phyloP scores from a whole-genome alignment of 805 yeast genomes.

The Pichia thaimueangensis region DNA sequence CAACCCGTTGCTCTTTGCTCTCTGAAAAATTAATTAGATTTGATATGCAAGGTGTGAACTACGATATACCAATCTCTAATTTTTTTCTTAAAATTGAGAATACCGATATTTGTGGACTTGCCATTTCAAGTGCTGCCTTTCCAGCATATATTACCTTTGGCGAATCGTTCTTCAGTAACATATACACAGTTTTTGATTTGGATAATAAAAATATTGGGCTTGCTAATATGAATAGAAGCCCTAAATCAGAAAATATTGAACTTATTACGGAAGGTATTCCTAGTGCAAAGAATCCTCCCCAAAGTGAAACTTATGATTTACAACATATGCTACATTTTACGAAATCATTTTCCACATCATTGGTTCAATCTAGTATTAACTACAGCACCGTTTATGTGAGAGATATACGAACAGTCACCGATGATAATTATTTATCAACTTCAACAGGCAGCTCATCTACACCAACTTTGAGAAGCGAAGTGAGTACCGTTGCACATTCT shows the following conservation, averaged over 20 bases:
- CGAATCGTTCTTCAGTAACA: conserved; percentile 45
- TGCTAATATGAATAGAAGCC: conserved; percentile 37
- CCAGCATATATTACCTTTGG: conserved; percentile 39
- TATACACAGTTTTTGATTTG: conserved; percentile 49
- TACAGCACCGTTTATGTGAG: conserved; percentile 1
- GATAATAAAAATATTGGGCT: conserved; percentile 38
- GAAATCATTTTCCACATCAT: not conserved
- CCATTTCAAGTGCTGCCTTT: conserved; percentile 30
- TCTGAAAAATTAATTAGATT: conserved; percentile 31
- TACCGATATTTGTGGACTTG: conserved; percentile 38
- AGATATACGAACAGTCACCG: not conserved
- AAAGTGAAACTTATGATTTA: conserved; percentile 8
- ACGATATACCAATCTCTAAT: conserved; percentile 41
- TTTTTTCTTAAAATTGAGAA: conserved; percentile 16
- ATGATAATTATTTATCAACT: no score
- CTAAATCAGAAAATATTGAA: conserved; percentile 33
- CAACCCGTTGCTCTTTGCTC: conserved; percentile 35
- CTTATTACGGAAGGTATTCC: conserved; percentile 27
- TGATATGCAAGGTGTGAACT: conserved; percentile 52
- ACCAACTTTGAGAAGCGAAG: no score
- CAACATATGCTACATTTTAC: conserved; percentile 3
- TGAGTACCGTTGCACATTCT: no score
- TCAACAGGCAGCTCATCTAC: no score
- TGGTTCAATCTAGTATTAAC: not conserved
- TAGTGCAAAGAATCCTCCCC: conserved; percentile 5